Base-by-base conservation (phyloP, 2,329 filamentous ascomycete genomes). In the Stachybotrys chlorohalonatus region DNA sequence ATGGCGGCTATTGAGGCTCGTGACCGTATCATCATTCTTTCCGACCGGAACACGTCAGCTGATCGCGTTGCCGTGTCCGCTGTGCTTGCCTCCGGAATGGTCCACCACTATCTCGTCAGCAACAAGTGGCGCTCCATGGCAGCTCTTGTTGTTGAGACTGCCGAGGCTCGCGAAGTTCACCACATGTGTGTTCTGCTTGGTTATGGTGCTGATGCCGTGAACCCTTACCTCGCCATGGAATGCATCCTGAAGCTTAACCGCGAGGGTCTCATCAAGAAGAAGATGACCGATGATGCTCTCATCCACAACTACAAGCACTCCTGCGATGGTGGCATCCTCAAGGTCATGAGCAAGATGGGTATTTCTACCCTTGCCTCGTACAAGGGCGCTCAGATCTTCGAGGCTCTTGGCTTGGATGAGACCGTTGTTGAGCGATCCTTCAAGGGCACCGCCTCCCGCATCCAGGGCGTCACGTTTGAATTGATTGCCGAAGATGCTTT, bases 261-360 rank as follows among this genome's bases (percentile, higher is more conserved):
- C 51, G 92, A 97, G 73, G 89, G 89, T 52, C 77, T 96, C 58
- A 95, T 96, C 71, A 87, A 91, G 71, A 96, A 95, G 81, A 88
- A 94, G 71, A 77, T 96, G 48, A 82, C 81, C 17, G 83, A 94
- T 56, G 86, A 95, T 57, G 81, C 86, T 64, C 84, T 96, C 55
- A 92, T 96, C 62, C 85, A 87, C 64, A 97, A 97, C 77, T 97
- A 96, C 81, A 95, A 95, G 76, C 89, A 95, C 72, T 96, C 93
- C 58, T 93, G 89, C 64, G 92, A 96, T 63, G 93, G 93, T 66
- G 93, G 93, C 75, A 96, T 97, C 60, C 79, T 97, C 60, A 97
- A 97, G 74, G 93, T 97, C 70, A 97, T 97, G 93, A 94, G 88
- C 71, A 97, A 97, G 80, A 97, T 97, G 93, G 93, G 93, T 76